These are phyloP conservation scores for Annulohypoxylon moriforme DNA, from an alignment of 495 filamentous ascomycete species.

Conservation along the genomic window DNA sequence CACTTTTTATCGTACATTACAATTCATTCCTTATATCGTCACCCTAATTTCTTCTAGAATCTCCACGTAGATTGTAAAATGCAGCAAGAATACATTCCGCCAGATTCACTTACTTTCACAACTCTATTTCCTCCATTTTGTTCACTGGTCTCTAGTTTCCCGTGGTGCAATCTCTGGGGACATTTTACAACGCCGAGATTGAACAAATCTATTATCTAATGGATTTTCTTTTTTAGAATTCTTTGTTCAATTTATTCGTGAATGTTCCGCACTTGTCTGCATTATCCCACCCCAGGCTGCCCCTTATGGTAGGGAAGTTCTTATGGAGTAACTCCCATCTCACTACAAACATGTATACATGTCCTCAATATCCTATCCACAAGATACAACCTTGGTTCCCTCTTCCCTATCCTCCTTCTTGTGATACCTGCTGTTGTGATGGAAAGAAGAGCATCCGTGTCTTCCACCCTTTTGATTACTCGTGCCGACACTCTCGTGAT, in stretches of 20 bases:
- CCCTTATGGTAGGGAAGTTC: no score
- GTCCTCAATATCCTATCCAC: neutral
- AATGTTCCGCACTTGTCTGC: no score
- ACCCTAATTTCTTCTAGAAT: no score
- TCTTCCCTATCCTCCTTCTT: neutral
- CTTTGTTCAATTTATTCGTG: no score
- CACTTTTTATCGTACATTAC: neutral
- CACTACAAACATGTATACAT: neutral
- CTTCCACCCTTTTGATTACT: conserved; percentile 20
- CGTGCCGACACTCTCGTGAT: conserved; percentile 24
- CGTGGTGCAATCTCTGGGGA: no score
- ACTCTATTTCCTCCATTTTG: neutral
- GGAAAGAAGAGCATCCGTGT: neutral
- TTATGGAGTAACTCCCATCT: no score
- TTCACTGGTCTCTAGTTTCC: no score
- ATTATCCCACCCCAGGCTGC: no score
- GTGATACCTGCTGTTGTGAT: conserved; percentile 3
- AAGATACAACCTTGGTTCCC: no score
- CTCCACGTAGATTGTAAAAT: neutral
- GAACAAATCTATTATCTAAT: no score
- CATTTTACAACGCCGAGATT: no score
- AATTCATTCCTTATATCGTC: neutral
- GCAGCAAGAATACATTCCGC: neutral
- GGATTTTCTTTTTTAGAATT: no score
- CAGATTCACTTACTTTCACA: neutral